Evolutionary conservation across 1,284 basidiomycete genomes (phyloP), one percentile per base, ranked within the genome.

Genomic region (Ustilago vetiveriae): DNA sequence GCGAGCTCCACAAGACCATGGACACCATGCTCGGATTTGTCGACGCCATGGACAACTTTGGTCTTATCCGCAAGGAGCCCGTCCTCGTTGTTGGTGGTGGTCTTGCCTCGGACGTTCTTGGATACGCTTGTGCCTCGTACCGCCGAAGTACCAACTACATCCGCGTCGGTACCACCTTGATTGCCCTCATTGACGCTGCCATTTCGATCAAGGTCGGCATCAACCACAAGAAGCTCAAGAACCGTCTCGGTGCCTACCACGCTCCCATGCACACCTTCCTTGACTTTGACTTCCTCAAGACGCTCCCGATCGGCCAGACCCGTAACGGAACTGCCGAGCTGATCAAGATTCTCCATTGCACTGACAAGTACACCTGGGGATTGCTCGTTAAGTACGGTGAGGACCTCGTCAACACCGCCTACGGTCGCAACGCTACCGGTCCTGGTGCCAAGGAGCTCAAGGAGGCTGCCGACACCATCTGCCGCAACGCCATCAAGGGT

Each of bases 251-350:
- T 49, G 84, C 84, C 29, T 84, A 84, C 77, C 84, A 84, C 69
- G 83, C 83, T 19, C 84, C 84, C 32, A 78, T 84, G 65, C 82
- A 84, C 80, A 85, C 84, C 26, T 84, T 84, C 80, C 79, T 85
- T 45, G 84, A 84, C 79, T 85, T 85, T 73, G 82, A 83, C 45
- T 83, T 84, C 75, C 72, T 85, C 48, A 82, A 82, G 74, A 84
- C 84, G 11, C 76, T 85, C 16, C 84, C 84, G 22, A 79, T 81
- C 30, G 83, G 83, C 41, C 83, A 84, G 74, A 82, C 83, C 43
- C 82, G 84, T 56, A 85, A 85, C 74, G 84, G 84, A 62, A 84
- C 84, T 53, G 83, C 84, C 36, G 84, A 85, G 75, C 75, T 85
- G 37, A 81, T 85, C 76, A 84, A 85, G 82, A 84, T 85, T 55